Base-by-base conservation (phyloP, 1,284 basidiomycete species). In the Leccinum pachyderme region DNA sequence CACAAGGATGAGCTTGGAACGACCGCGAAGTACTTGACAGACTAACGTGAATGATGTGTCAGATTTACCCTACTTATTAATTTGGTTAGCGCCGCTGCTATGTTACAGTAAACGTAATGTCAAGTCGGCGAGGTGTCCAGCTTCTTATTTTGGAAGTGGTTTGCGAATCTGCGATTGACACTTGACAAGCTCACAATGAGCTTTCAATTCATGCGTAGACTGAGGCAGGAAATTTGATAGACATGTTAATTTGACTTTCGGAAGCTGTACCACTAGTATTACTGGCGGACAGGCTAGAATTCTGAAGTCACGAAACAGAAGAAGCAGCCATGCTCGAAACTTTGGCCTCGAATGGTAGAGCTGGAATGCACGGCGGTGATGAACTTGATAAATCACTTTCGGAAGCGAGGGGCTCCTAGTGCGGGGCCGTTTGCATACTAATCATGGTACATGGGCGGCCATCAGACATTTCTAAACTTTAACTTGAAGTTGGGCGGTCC, bases 321-420 rank as follows among this genome's bases (percentile, higher is more conserved):
- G n/a, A 39, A 39, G 37, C 9, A 11, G 6, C 22, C 11, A 13
- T 32, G 32, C 32, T 13, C 32, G 32, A 13, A 33, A 33, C 9
- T 18, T 18, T 28, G 32, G 11, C 18, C 39, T 41, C 11, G 37
- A 3, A 39, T 39, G 8, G 37, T 22, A 39, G 18, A 39, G 37
- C 28, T n/a, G 9, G 44, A 25, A 29, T 9, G 28, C 12, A 29
- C 27, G 45, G 27, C 27, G 45, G 27, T 29, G 27, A 46, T 46
- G 45, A 46, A 6, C 25, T 15, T 46, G 37, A 9, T 39, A 18
- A 18, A 39, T 39, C 37, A 18, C 37, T 27, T 35, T 33, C 53
- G 58, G 57, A 57, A 56, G 58, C 58, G 56, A 60, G 31, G 47
- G 55, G 25, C 15, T 52, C 22, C 35, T 18, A 27, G 33, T 13